Evolutionary conservation across 108 stramenopile genomes (phyloP).

Genomic region (Nannochloropsis salina): DNA sequence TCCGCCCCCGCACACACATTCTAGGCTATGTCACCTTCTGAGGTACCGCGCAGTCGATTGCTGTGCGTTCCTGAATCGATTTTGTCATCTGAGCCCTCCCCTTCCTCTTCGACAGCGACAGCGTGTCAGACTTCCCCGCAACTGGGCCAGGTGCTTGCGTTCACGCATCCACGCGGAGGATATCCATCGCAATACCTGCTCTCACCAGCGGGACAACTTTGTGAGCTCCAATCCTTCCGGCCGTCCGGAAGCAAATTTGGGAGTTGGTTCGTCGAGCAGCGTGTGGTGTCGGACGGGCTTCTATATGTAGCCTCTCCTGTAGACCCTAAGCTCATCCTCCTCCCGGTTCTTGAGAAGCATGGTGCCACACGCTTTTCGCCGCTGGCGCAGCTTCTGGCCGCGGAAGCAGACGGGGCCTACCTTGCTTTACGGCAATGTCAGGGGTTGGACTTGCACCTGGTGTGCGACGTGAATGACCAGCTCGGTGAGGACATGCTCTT

Average conservation of each 20-base stretch:
- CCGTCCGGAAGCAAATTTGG: conserved; percentile 28
- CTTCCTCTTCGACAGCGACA: background rate
- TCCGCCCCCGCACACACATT: too few species aligned
- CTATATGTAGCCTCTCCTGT: conserved; percentile 33
- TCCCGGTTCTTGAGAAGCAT: conserved; percentile 32
- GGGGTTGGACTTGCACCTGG: conserved; percentile 43
- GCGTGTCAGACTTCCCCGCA: background rate
- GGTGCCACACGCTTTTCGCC: background rate
- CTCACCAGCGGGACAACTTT: conserved; percentile 24
- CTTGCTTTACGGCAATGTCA: conserved; percentile 23
- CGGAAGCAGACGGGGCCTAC: conserved; percentile 30
- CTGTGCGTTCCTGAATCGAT: conserved; percentile 15
- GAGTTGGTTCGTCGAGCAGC: conserved; percentile 46
- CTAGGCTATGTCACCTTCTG: background rate
- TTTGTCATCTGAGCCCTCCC: background rate
- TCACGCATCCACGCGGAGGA: conserved; percentile 21
- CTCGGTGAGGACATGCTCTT: conserved; percentile 45
- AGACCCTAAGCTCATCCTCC: conserved; percentile 43
- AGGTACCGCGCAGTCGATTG: background rate
- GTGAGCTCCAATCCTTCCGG: conserved; percentile 40
- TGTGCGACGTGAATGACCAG: conserved; percentile 51
- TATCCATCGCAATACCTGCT: conserved; percentile 30
- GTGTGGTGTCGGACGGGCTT: conserved; percentile 36
- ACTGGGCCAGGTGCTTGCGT: conserved; percentile 1
- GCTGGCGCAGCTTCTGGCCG: background rate